Base-by-base conservation (phyloP, 2,329 filamentous ascomycete species). In the Alternaria burnsii region DNA sequence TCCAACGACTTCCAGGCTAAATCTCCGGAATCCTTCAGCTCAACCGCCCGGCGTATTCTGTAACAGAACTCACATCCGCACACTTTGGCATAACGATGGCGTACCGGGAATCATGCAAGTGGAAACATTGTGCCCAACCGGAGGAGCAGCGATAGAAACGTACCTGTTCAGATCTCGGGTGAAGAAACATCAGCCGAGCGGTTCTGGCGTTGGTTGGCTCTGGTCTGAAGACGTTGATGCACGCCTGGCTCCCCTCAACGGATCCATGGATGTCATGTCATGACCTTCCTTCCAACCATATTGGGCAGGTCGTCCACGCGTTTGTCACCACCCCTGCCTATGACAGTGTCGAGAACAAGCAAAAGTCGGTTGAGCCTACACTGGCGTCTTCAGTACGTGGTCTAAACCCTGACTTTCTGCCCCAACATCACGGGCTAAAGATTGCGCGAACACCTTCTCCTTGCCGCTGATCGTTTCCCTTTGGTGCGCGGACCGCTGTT, bases 401-500 rank as follows among this genome's bases (percentile, higher is more conserved):
- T 38, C 46, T 24, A 20, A 52, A 16, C 40, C 20, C 5, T 14
- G 40, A 24, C 40, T 42, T 24, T 42, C 32, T 36, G 46, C 20
- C 22, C 40, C 59, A 67, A 64, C 58, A 32, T 34, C 62, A 38
- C 53, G 61, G 63, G 65, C 52, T 63, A 63, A 63, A 61, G 42
- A 61, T 61, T 54, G 63, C 53, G 63, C 61, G 59, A 66, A 64
- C 57, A 60, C 67, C 53, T 72, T 63, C 67, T 74, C 71, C 73
- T 73, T 76, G 66, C 72, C 61, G 71, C 61, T 50, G 68, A 73
- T 75, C 71, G 58, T 68, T 68, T 55, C 68, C 65, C 52, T 68
- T 65, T 63, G 59, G 63, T 61, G 62, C 53, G 63, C 63, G 53
- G 50, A 63, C 69, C 62, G 55, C 55, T 57, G 65, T 68, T 71